Conservation (phyloP, 1,139 yeast genomes). For the Pneumocystis canis region DNA sequence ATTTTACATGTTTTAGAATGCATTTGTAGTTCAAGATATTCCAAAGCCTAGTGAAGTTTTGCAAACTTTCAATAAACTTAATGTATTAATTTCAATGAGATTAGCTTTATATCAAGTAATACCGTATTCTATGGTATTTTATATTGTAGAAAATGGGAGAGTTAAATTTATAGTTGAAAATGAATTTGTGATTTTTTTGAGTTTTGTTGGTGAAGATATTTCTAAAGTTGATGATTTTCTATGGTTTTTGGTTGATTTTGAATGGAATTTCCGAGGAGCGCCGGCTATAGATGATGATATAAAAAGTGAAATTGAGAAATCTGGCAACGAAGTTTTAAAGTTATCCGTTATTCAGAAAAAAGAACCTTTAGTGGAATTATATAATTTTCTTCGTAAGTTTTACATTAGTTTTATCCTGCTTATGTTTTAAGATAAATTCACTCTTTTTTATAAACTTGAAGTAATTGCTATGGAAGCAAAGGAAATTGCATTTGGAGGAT, state of each 20-base stretch:
- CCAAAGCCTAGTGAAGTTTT: constrained; percentile 46
- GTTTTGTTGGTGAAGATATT: constrained; percentile 49
- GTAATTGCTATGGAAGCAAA: constrained; percentile 52
- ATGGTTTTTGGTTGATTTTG: constrained; percentile 59
- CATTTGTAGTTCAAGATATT: constrained; percentile 31
- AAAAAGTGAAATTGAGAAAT: constrained; percentile 29
- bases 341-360: not conserved
- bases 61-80: constrained; percentile 51
- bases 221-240: constrained; percentile 32
- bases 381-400: constrained; percentile 42
- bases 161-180: constrained; percentile 49
- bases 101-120: constrained; percentile 42
- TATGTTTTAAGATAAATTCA: constrained; percentile 30
- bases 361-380: constrained; percentile 41
- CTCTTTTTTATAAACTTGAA: constrained; percentile 60
- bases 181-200: constrained; percentile 56
- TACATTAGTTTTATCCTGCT: not conserved
- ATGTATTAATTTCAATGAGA: constrained; percentile 58
- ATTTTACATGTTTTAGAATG: not conserved
- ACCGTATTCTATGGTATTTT: constrained; percentile 37
- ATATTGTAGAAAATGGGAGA: constrained; percentile 59
- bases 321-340: not conserved
- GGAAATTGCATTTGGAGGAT: constrained; percentile 40
- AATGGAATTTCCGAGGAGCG: constrained; percentile 20
- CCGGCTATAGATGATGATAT: not conserved